Evolutionary conservation across 441 rosid genomes (phyloP), one percentile per base, ranked within the genome.

Genomic region (Flueggea neowawraea): DNA sequence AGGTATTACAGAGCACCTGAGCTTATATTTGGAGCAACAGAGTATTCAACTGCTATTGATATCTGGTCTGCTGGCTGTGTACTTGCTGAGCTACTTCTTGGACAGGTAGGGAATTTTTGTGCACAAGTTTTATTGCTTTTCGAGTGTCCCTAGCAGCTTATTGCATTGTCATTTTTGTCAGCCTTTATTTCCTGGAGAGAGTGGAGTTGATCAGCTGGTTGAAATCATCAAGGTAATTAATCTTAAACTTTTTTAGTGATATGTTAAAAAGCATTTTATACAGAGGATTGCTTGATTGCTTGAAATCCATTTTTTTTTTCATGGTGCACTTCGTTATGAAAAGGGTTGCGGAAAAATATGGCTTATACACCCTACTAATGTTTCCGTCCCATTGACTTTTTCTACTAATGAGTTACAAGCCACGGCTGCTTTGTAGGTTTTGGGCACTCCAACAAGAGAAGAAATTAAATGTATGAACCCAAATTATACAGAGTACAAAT

Each of bases 31-130:
- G 97, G 99, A 61, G 99, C 99, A 62, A 94, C 99, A 0, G 97
- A 94, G 74, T 94, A 91, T 60, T 79, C 96, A 5, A 72, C 85
- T 52, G 96, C 96, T 22, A 91, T 94, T 71, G 99, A 94, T 68
- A 78, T 94, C 69, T 94, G 99, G 99, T 94, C 97, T 78, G 96
- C 85, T 10, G 99, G 99, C 58, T 94, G 97, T 67, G 96, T 91
- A 54, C 82, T 91, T 69, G 94, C 96, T 57, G 97, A 94, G 72
- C 77, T 94, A 48, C 78, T 91, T 52, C 94, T 87, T 72, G 96
- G 99, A 77, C 93, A 87, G 86, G 99, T 94, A 63, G 50, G 66
- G 16, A 68, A 28, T 57, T 71, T 61, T 2, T 61, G 11, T 32
- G 55, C 14, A 6, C 52, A 58, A 58, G 55, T 17, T 64, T 63